Conservation (phyloP, 2,329 filamentous ascomycete species). For the Onygenales sp. region DNA sequence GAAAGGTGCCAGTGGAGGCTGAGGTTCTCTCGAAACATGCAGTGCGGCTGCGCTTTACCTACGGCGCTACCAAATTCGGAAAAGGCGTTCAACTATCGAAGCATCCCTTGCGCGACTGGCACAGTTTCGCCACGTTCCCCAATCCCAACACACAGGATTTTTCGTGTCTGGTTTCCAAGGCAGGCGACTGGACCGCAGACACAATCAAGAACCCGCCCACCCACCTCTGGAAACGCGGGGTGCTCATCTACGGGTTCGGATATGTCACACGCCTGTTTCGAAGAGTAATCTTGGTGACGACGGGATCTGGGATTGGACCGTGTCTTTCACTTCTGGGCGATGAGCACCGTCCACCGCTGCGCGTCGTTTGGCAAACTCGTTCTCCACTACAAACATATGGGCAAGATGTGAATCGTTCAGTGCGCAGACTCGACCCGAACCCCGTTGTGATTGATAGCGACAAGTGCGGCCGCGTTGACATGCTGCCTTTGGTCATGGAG, state of each 20-base stretch:
- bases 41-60: constrained; percentile 59
- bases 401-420: constrained; percentile 43
- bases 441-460: constrained; percentile 62
- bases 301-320: constrained; percentile 65
- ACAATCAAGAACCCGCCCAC: constrained; percentile 54
- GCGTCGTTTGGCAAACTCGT: constrained; percentile 61
- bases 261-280: constrained; percentile 58
- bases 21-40: constrained; percentile 65
- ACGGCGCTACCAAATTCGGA: constrained; percentile 49
- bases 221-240: constrained; percentile 58
- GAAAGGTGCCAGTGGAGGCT: constrained; percentile 55
- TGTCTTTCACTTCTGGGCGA: constrained; percentile 53
- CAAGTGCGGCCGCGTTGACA: constrained; percentile 49
- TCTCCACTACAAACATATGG: constrained; percentile 56
- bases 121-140: constrained; percentile 67
- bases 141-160: constrained; percentile 49
- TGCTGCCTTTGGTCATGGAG: constrained; percentile 47
- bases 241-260: constrained; percentile 58
- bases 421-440: constrained; percentile 49
- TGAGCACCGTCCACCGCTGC: constrained; percentile 32
- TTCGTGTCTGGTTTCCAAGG: constrained; percentile 61
- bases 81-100: constrained; percentile 52
- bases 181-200: constrained; percentile 63
- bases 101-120: constrained; percentile 59
- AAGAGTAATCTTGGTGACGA: constrained; percentile 57